Evolutionary conservation across 805 yeast species (phyloP).

Genomic region (Myxozyma geophila): DNA sequence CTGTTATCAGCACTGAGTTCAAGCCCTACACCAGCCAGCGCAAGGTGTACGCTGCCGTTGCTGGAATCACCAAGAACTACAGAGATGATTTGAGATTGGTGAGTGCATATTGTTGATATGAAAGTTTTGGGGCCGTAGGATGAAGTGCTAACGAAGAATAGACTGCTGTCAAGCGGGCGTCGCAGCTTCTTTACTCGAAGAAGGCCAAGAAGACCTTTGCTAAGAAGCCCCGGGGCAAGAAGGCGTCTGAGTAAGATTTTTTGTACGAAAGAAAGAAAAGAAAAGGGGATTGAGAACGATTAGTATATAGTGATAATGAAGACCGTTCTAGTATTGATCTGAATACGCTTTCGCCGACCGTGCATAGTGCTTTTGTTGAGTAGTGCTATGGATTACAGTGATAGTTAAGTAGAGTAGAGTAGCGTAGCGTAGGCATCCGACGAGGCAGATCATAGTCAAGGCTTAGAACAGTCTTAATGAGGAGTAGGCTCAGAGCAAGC

Average conservation of each 20-base stretch:
- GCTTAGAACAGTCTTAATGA: too few relatives aligned
- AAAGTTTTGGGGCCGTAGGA: background rate
- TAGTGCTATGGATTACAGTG: too few relatives aligned
- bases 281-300: background rate
- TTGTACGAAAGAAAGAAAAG: background rate
- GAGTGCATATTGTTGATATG: background rate
- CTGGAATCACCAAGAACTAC: constrained; percentile 54
- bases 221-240: constrained; percentile 36
- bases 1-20: constrained; percentile 48
- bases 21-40: constrained; percentile 52
- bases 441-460: too few relatives aligned
- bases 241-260: constrained; percentile 23
- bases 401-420: too few relatives aligned
- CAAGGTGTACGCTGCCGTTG: constrained; percentile 52
- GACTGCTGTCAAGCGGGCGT: constrained; percentile 56
- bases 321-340: too few relatives aligned
- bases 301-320: constrained; percentile 2
- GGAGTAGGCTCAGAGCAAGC: too few relatives aligned
- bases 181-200: constrained; percentile 50
- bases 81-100: constrained; percentile 51
- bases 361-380: too few relatives aligned
- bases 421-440: too few relatives aligned
- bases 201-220: constrained; percentile 48
- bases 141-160: constrained; percentile 35
- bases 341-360: too few relatives aligned